phyloP scores from a whole-genome alignment of 2,329 filamentous ascomycete species.

The Trichoderma semiorbis region DNA sequence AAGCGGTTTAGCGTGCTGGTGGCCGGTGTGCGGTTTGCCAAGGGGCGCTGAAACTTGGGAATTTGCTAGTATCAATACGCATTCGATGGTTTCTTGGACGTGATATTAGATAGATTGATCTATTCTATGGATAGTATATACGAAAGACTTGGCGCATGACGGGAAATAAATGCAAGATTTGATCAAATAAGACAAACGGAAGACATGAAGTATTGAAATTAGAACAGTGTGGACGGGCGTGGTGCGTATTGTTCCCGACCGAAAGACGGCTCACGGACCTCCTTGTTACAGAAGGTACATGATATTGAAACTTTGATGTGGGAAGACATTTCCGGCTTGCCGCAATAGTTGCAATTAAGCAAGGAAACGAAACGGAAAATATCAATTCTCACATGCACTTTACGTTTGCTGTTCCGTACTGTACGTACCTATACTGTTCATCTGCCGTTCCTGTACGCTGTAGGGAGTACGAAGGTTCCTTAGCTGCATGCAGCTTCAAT shows the following conservation, averaged over 20 bases:
- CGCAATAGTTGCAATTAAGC: neutral
- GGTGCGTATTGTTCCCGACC: no score
- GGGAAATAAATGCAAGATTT: neutral
- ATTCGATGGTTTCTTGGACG: no score
- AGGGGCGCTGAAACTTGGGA: neutral
- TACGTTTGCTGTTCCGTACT: neutral
- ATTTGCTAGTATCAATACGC: neutral
- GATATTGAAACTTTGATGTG: neutral
- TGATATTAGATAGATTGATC: no score
- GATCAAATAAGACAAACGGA: neutral
- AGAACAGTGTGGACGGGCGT: no score
- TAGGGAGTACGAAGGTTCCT: neutral
- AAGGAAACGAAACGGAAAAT: neutral
- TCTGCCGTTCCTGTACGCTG: neutral
- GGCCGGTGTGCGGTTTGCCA: neutral
- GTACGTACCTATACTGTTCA: neutral
- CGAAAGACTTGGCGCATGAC: neutral
- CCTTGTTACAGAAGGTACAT: conserved; percentile 1
- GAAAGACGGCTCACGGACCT: neutral
- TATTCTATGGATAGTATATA: neutral
- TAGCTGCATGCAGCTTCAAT: neutral
- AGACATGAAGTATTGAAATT: neutral
- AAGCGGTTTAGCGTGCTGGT: neutral
- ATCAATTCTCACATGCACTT: neutral
- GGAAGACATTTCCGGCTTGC: neutral